These are phyloP conservation scores for Colletotrichum cuscutae DNA, from an alignment of 2,329 filamentous ascomycete genomes.

Conservation along the genomic window DNA sequence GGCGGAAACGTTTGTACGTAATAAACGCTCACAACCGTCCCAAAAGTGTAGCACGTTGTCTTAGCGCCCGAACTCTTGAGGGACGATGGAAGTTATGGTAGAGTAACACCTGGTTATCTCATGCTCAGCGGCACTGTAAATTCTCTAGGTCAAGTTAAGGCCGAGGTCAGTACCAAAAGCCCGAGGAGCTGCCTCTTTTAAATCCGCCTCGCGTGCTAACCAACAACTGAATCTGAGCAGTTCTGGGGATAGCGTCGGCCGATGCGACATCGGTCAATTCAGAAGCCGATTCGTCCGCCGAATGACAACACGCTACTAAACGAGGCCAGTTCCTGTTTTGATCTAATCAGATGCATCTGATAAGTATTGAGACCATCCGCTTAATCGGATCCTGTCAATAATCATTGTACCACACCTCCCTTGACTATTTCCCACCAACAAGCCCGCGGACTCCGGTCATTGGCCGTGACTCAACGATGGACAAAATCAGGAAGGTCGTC, in stretches of 20 bases:
- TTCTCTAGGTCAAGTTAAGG: background rate
- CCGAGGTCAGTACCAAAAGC: background rate
- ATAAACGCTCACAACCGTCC: background rate
- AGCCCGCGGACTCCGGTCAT: background rate
- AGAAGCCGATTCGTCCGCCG: constrained; percentile 1
- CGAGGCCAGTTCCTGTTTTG: background rate
- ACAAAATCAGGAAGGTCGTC: constrained; percentile 43
- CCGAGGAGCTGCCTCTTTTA: background rate
- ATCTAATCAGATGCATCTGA: constrained; percentile 50
- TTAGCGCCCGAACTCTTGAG: background rate
- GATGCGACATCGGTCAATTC: constrained; percentile 18
- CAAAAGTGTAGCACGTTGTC: background rate
- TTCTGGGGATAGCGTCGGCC: constrained; percentile 14
- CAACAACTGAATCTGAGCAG: background rate
- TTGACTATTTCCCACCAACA: background rate
- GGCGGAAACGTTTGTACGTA: background rate
- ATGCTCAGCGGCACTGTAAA: background rate
- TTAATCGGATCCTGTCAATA: background rate
- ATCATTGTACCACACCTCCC: background rate
- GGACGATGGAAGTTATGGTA: background rate
- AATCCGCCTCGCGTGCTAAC: background rate
- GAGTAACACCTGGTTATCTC: too few relatives aligned
- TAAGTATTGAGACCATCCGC: constrained; percentile 36
- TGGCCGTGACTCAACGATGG: background rate
- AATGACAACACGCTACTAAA: background rate